Evolutionary conservation across 208 protist species (phyloP).

Genomic region (Vickermania ingenoplastis): DNA sequence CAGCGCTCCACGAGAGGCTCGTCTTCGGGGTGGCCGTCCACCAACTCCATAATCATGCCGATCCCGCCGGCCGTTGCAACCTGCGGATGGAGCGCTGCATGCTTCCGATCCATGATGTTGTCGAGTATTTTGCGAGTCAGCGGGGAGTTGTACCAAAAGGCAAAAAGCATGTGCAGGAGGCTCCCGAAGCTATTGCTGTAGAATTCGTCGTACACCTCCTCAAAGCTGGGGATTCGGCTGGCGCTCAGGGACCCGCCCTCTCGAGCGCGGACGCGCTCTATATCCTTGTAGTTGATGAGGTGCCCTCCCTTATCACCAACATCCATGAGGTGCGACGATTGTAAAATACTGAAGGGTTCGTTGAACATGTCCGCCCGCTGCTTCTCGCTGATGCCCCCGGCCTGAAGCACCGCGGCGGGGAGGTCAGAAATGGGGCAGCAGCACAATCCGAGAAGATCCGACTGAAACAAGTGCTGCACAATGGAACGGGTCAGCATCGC

Average conservation of each 20-base stretch:
- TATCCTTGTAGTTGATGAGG: constrained; percentile 24
- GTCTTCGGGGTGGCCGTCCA: constrained; percentile 72
- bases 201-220: constrained; percentile 65
- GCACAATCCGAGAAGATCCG: constrained; percentile 57
- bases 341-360: constrained; percentile 20
- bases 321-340: constrained; percentile 15
- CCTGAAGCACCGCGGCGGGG: not conserved
- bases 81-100: constrained; percentile 6
- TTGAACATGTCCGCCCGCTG: constrained; percentile 13
- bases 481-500: constrained; percentile 57
- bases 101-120: constrained; percentile 24
- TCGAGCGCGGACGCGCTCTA: constrained; percentile 12
- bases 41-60: constrained; percentile 62
- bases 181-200: constrained; percentile 44
- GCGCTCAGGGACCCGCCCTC: constrained; percentile 16
- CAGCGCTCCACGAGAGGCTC: constrained; percentile 45
- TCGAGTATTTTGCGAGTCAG: constrained; percentile 37
- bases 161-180: constrained; percentile 60
- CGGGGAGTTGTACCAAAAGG: constrained; percentile 48
- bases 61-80: constrained; percentile 46
- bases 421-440: constrained; percentile 47
- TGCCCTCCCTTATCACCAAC: constrained; percentile 21
- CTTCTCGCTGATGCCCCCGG: not conserved
- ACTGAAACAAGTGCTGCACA: constrained; percentile 62
- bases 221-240: constrained; percentile 26